These are phyloP conservation scores for Huntiella decipiens DNA, from an alignment of 2,329 filamentous ascomycete genomes.

Conservation along the genomic window DNA sequence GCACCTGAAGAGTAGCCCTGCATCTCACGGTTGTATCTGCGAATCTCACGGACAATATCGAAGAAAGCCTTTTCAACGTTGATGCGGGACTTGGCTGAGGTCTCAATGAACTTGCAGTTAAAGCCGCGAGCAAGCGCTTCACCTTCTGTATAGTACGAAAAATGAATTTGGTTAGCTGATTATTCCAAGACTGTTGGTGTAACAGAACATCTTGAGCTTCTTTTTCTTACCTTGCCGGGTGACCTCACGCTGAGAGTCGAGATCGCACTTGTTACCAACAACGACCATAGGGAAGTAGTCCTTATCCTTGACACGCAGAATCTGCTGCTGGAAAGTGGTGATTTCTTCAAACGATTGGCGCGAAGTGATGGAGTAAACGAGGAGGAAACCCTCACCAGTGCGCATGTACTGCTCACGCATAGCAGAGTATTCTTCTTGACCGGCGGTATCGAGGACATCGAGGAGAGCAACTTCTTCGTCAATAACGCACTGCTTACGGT, in stretches of 20 bases:
- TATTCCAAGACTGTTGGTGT: not conserved
- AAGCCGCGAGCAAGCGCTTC: slow-evolving; percentile 71
- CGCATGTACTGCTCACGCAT: slow-evolving; percentile 99
- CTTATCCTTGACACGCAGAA: slow-evolving; percentile 96
- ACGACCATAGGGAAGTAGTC: slow-evolving; percentile 99
- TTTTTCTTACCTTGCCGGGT: slow-evolving; percentile 60
- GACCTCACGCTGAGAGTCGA: slow-evolving; percentile 81
- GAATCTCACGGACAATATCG: slow-evolving; percentile 93
- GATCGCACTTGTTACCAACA: slow-evolving; percentile 97
- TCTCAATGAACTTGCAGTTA: slow-evolving; percentile 97
- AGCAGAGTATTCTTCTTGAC: slow-evolving; percentile 96
- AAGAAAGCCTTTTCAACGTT: slow-evolving; percentile 98
- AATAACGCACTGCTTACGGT: slow-evolving; percentile 98
- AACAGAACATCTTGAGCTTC: not conserved
- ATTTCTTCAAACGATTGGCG: slow-evolving; percentile 97
- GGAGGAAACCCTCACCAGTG: slow-evolving; percentile 90
- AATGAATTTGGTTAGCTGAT: not conserved
- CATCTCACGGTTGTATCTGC: slow-evolving; percentile 97
- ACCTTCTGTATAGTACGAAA: slow-evolving; percentile 45
- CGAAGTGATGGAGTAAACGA: slow-evolving; percentile 96
- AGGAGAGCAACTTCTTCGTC: slow-evolving; percentile 95
- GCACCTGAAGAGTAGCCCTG: slow-evolving; percentile 63
- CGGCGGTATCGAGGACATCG: slow-evolving; percentile 94
- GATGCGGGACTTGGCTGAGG: slow-evolving; percentile 91
- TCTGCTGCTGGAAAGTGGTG: slow-evolving; percentile 96